Percentiles rank a stretch among this genome's conserved stretches.
Conservation (phyloP, 352 stramenopile species). For the Pythium guiyangense region DNA sequence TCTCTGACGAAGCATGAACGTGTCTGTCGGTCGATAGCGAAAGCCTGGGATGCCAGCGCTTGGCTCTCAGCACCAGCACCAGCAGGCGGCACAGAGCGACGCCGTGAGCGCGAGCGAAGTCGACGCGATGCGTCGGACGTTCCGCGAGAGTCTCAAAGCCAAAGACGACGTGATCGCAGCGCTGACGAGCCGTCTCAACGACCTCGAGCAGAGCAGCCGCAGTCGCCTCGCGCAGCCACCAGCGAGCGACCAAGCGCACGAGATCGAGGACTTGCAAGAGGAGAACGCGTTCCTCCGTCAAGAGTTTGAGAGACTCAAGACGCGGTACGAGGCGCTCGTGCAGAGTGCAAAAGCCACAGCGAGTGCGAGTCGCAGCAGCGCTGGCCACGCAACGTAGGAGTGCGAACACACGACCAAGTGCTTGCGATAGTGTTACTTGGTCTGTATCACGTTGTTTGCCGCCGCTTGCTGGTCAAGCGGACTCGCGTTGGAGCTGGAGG, state of each 20-base stretch:
- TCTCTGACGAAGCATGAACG: not conserved
- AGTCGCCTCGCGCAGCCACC: not conserved
- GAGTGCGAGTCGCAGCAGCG: not conserved
- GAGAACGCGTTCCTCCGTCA: slow-evolving; percentile 65
- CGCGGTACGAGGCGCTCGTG: slow-evolving; percentile 45
- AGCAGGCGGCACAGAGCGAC: slow-evolving; percentile 4
- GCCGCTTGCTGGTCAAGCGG: not conserved
- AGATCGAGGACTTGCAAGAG: slow-evolving; percentile 51
- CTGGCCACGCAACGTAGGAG: slow-evolving; percentile 1
- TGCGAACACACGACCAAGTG: no score
- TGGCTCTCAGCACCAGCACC: slow-evolving; percentile 9
- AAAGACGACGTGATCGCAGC: slow-evolving; percentile 64
- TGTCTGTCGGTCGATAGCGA: slow-evolving; percentile 13
- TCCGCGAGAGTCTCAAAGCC: slow-evolving; percentile 41
- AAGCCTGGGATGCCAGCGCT: slow-evolving; percentile 17
- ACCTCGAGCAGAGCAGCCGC: slow-evolving; percentile 6
- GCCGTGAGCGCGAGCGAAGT: slow-evolving; percentile 26
- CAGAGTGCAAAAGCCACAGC: slow-evolving; percentile 2
- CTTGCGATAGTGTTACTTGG: no score
- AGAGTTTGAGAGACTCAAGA: slow-evolving; percentile 66
- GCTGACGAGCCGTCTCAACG: slow-evolving; percentile 33
- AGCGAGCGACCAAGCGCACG: slow-evolving; percentile 17
- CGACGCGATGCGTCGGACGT: slow-evolving; percentile 38
- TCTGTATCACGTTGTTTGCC: slow-evolving; percentile 1
- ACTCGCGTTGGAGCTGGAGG: not conserved